Conservation (phyloP, 148 eudicot species). For the Diospyros lotus region DNA sequence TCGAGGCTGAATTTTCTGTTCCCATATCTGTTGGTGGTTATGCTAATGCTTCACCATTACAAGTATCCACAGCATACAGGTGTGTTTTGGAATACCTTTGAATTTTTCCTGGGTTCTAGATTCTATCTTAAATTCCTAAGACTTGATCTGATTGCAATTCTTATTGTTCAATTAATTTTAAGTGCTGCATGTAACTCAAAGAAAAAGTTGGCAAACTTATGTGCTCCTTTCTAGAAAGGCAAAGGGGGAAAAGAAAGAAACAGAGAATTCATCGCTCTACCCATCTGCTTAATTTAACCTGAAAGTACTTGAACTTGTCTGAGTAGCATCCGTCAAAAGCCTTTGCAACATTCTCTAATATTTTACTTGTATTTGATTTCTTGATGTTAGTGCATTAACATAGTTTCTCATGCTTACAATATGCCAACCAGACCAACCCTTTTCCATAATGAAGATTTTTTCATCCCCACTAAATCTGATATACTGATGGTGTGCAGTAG, state of each 20-base stretch:
- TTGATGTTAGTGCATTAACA: neutral
- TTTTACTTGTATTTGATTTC: neutral
- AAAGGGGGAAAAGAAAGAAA: neutral
- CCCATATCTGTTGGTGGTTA: constrained; percentile 98
- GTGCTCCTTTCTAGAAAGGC: neutral
- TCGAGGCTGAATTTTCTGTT: constrained; percentile 96
- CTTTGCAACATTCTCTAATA: neutral
- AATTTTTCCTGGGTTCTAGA: neutral
- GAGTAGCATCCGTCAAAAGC: neutral
- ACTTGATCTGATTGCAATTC: neutral
- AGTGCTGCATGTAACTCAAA: neutral
- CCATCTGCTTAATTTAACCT: neutral
- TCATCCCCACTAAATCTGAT: neutral
- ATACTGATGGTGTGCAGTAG: constrained; percentile 81
- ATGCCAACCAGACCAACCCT: neutral
- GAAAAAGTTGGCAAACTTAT: neutral
- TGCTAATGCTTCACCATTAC: constrained; percentile 94
- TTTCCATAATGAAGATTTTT: neutral
- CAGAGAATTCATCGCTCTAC: neutral
- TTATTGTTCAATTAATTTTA: neutral
- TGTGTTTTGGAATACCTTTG: constrained; percentile 18
- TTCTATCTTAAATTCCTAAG: neutral
- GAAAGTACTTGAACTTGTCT: neutral
- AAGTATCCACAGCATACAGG: constrained; percentile 99
- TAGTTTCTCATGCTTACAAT: constrained; percentile 5